phyloP scores from a whole-genome alignment of 805 yeast genomes.

The Saccharomycopsis sp. region DNA sequence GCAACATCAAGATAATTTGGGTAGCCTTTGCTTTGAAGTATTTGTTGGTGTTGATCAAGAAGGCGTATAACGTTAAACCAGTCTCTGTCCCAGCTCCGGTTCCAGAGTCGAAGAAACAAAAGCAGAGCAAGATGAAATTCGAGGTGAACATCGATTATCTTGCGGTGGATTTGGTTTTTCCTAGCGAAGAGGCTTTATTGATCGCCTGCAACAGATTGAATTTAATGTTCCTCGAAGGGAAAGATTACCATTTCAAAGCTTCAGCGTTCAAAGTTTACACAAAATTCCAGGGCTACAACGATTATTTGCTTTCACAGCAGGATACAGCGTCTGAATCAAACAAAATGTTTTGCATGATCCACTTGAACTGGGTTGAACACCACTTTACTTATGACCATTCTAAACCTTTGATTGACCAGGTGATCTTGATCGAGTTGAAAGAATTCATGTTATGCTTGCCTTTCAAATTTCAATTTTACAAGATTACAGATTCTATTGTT shows the following conservation, averaged over 20 bases:
- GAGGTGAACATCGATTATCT: not conserved
- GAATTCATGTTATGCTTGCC: slow-evolving; percentile 17
- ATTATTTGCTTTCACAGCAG: no score
- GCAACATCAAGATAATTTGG: no score
- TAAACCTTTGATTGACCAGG: not conserved
- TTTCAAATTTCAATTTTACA: slow-evolving; percentile 29
- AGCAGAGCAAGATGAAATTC: no score
- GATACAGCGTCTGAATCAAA: no score
- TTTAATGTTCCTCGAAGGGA: not conserved
- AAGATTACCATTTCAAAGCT: not conserved
- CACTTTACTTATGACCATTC: not conserved
- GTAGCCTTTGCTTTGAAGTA: no score
- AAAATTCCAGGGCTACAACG: no score
- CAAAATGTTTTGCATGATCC: slow-evolving; percentile 11
- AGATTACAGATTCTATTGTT: slow-evolving; percentile 42
- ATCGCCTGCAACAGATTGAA: not conserved
- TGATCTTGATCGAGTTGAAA: slow-evolving; percentile 2
- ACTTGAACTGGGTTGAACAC: slow-evolving; percentile 1
- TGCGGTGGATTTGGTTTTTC: not conserved
- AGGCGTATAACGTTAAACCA: no score
- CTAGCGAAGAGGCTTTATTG: slow-evolving; percentile 1
- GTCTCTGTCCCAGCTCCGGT: no score
- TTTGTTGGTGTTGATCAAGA: no score
- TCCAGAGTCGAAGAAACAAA: no score
- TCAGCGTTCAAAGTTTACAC: not conserved